phyloP scores from a whole-genome alignment of 225 moss, liverwort and hornwort genomes.

The Pleurozium schreberi region DNA sequence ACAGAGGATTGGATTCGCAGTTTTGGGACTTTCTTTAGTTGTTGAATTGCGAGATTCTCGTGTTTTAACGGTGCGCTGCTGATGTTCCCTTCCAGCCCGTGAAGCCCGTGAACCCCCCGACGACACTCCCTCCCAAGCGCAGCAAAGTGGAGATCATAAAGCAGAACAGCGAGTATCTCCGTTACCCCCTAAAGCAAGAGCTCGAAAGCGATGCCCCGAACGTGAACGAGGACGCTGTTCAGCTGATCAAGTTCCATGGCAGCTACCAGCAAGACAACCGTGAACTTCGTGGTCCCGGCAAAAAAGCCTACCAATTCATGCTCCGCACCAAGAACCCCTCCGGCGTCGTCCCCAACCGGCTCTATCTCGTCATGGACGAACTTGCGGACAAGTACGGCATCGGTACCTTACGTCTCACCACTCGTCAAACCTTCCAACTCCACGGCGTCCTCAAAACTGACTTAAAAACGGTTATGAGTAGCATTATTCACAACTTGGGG shows the following conservation, averaged over 20 bases:
- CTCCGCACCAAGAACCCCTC: slow-evolving; percentile 81
- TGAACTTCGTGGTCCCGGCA: slow-evolving; percentile 33
- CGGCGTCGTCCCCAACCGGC: slow-evolving; percentile 58
- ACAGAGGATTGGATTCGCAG: neutral
- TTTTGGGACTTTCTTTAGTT: neutral
- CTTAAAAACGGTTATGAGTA: slow-evolving; percentile 67
- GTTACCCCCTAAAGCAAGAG: slow-evolving; percentile 48
- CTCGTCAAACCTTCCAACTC: slow-evolving; percentile 79
- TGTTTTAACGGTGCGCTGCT: neutral
- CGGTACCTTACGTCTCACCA: slow-evolving; percentile 68
- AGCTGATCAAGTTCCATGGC: slow-evolving; percentile 92
- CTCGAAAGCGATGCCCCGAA: slow-evolving; percentile 56
- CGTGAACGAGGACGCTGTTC: slow-evolving; percentile 59
- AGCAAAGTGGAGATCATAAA: slow-evolving; percentile 87
- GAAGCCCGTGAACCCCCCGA: slow-evolving; percentile 35
- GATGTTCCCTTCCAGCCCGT: slow-evolving; percentile 4
- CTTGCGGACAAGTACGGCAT: slow-evolving; percentile 72
- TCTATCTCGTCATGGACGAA: slow-evolving; percentile 73
- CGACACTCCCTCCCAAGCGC: slow-evolving; percentile 41
- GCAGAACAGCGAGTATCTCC: slow-evolving; percentile 67
- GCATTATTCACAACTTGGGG: slow-evolving; percentile 64
- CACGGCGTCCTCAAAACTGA: slow-evolving; percentile 72
- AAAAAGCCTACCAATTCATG: slow-evolving; percentile 77
- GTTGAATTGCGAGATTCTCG: neutral
- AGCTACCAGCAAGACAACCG: slow-evolving; percentile 87